Percentiles rank a stretch among this genome's conserved stretches.
These are phyloP conservation scores for Tulasnella sp. DNA, from an alignment of 768 basidiomycete species.

Conservation along the genomic window DNA sequence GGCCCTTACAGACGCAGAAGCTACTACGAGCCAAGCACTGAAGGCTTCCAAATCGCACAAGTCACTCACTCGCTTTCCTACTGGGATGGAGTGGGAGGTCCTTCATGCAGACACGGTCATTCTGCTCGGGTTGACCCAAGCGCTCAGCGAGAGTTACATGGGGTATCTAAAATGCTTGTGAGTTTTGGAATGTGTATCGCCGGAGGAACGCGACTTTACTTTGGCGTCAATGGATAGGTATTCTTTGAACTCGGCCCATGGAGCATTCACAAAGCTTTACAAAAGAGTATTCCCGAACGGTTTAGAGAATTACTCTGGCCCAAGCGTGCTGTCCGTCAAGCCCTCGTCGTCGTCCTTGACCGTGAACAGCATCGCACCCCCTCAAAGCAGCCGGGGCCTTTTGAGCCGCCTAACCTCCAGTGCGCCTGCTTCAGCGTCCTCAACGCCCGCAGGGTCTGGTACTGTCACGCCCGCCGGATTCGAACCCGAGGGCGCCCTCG, in stretches of 20 bases:
- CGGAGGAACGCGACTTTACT: background rate
- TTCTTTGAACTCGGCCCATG: slow-evolving; percentile 21
- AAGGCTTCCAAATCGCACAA: slow-evolving; percentile 34
- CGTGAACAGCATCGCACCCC: background rate
- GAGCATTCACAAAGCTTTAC: slow-evolving; percentile 18
- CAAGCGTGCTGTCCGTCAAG: slow-evolving; percentile 1
- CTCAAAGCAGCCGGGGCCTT: slow-evolving; percentile 22
- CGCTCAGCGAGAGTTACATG: slow-evolving; percentile 38
- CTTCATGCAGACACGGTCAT: slow-evolving; percentile 65
- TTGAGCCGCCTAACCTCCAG: slow-evolving; percentile 26
- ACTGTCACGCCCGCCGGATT: slow-evolving; percentile 4
- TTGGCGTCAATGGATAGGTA: background rate
- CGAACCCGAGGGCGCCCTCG: slow-evolving; percentile 47
- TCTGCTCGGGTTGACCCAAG: slow-evolving; percentile 60
- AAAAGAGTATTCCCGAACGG: slow-evolving; percentile 20
- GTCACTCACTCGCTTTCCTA: slow-evolving; percentile 38
- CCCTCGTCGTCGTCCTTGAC: background rate
- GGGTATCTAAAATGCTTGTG: slow-evolving; percentile 33
- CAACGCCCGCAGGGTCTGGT: slow-evolving; percentile 21
- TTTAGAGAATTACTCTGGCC: slow-evolving; percentile 15
- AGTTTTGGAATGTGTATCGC: slow-evolving; percentile 22
- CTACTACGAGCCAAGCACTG: slow-evolving; percentile 48
- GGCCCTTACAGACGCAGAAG: slow-evolving; percentile 51
- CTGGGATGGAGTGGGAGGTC: slow-evolving; percentile 71
- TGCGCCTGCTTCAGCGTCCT: slow-evolving; percentile 24